phyloP scores from a whole-genome alignment of 495 filamentous ascomycete species.

The Amorphotheca resinae region DNA sequence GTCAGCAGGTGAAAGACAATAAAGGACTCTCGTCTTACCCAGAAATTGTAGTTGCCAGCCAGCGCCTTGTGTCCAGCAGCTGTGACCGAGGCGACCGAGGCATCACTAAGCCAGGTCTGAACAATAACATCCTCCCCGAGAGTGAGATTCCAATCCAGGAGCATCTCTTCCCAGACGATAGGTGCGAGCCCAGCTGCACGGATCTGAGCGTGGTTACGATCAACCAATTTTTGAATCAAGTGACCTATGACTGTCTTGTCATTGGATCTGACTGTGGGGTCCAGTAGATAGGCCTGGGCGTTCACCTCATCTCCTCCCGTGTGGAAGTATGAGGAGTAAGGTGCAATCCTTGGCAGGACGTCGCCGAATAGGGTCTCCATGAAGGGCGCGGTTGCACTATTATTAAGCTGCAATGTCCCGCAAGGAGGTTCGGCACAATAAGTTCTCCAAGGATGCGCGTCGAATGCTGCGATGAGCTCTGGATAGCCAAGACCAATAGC shows the following conservation, averaged over 20 bases:
- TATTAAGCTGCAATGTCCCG: conserved; percentile 63
- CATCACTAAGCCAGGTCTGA: conserved; percentile 57
- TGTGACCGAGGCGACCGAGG: conserved; percentile 40
- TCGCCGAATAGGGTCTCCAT: conserved; percentile 56
- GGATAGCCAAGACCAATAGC: conserved; percentile 50
- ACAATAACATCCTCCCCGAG: conserved; percentile 52
- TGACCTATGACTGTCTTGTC: conserved; percentile 46
- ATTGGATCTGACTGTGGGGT: conserved; percentile 55
- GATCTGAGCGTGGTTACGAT: conserved; percentile 48
- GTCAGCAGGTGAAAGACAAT: conserved; percentile 3
- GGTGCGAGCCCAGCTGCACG: conserved; percentile 46
- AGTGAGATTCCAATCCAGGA: conserved; percentile 60
- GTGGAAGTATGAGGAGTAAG: conserved; percentile 63
- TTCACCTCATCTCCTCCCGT: conserved; percentile 79
- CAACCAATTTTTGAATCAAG: conserved; percentile 58
- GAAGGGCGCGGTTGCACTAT: conserved; percentile 50
- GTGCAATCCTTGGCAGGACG: conserved; percentile 54
- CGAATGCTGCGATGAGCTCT: conserved; percentile 60
- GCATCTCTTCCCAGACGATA: conserved; percentile 75
- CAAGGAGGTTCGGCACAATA: conserved; percentile 68
- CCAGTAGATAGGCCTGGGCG: conserved; percentile 56
- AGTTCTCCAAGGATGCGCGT: conserved; percentile 51
- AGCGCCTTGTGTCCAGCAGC: conserved; percentile 52
- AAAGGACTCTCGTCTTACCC: conserved; percentile 31
- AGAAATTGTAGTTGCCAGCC: conserved; percentile 62